Conservation (phyloP, 306 rosid genomes). For the Oemleria cerasiformis region DNA sequence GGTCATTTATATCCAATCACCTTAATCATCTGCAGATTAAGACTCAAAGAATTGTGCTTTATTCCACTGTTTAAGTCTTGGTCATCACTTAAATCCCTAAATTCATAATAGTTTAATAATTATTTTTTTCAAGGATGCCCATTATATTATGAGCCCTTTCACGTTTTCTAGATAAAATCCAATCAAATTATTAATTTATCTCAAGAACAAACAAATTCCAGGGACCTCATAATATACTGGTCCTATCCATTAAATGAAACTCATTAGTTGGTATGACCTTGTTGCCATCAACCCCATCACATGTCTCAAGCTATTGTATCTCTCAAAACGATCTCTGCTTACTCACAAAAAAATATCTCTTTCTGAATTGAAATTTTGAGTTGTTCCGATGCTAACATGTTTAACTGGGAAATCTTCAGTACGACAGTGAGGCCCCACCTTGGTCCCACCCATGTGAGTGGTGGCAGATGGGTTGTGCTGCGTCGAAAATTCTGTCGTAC, state of each 20-base stretch:
- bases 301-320: neutral
- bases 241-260: neutral
- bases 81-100: neutral
- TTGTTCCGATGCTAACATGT: neutral
- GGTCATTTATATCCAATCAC: neutral
- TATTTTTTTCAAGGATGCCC: neutral
- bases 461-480: no score
- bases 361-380: neutral
- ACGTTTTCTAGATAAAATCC: neutral
- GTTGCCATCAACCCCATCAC: slow-evolving; percentile 2
- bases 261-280: neutral
- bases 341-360: neutral
- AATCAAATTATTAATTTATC: neutral
- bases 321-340: neutral
- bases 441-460: no score
- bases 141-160: neutral
- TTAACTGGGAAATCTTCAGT: no score
- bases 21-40: neutral
- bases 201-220: neutral
- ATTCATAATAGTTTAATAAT: neutral
- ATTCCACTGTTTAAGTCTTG: neutral
- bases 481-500: no score
- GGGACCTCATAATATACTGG: slow-evolving; percentile 21
- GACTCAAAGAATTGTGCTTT: neutral
- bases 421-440: no score